Evolutionary conservation across 768 basidiomycete species (phyloP).

Genomic region (Asterophora lycoperdoides): DNA sequence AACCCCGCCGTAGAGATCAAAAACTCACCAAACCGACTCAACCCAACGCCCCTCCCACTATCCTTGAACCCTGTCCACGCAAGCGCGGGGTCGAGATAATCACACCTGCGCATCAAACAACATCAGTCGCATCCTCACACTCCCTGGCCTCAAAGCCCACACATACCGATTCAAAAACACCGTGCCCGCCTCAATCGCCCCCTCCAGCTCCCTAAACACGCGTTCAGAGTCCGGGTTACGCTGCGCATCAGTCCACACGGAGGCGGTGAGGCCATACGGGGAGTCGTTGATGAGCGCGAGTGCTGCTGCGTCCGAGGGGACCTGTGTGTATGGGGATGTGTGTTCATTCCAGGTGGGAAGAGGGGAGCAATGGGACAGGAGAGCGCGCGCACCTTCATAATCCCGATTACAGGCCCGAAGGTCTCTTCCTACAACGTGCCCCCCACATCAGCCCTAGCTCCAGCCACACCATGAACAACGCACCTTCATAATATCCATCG

Average conservation of each 20-base stretch:
- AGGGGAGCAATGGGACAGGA: no score
- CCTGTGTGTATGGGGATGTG: no score
- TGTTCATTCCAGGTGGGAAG: no score
- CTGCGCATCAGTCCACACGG: slow-evolving; percentile 83
- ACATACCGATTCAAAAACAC: slow-evolving; percentile 84
- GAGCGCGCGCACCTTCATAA: slow-evolving; percentile 67
- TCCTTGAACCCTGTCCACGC: slow-evolving; percentile 95
- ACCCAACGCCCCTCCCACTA: slow-evolving; percentile 85
- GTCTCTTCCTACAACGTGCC: slow-evolving; percentile 81
- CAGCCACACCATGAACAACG: slow-evolving; percentile 2
- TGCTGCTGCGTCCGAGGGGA: slow-evolving; percentile 83
- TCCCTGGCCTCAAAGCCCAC: no score
- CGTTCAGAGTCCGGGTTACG: slow-evolving; percentile 55
- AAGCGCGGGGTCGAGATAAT: slow-evolving; percentile 88
- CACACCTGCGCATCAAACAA: slow-evolving; percentile 50
- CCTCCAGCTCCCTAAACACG: slow-evolving; percentile 64
- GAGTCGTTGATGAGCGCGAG: slow-evolving; percentile 94
- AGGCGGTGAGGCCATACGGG: slow-evolving; percentile 89
- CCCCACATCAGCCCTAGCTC: background rate
- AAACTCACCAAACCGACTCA: slow-evolving; percentile 80
- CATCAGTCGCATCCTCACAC: no score
- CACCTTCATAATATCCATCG: slow-evolving; percentile 92
- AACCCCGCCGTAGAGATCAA: no score
- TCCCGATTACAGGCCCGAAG: slow-evolving; percentile 91
- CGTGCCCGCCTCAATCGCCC: slow-evolving; percentile 82